Percentiles rank a stretch among this genome's conserved stretches.
Conservation (phyloP, 164 flowering plant species). For the Buxus sempervirens region DNA sequence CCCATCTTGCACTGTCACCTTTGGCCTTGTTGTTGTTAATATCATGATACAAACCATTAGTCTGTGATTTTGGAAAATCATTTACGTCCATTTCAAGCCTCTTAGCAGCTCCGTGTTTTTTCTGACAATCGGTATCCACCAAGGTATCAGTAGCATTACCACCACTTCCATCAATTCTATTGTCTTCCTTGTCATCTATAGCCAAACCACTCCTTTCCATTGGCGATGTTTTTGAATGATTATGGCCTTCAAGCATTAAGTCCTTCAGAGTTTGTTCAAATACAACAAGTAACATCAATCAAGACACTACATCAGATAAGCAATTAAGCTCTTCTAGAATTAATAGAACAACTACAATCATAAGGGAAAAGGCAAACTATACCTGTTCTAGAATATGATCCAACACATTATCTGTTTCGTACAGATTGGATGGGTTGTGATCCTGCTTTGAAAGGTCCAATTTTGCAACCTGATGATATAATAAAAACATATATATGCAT, state of each 20-base stretch:
- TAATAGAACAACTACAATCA: no score
- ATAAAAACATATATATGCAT: no score
- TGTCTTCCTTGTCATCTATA: neutral
- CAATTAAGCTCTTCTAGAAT: no score
- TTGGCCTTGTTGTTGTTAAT: neutral
- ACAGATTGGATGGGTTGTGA: neutral
- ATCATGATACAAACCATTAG: neutral
- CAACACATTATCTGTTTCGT: neutral
- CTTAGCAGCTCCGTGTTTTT: neutral
- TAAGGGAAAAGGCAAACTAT: neutral
- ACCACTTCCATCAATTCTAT: neutral
- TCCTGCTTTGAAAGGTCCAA: neutral
- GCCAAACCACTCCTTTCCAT: neutral
- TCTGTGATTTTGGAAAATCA: neutral
- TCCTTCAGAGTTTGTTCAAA: neutral
- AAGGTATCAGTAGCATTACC: neutral
- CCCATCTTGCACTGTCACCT: neutral
- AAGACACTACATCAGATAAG: neutral
- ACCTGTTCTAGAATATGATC: neutral
- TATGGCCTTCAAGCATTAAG: neutral
- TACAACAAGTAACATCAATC: neutral
- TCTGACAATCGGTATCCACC: neutral
- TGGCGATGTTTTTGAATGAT: neutral
- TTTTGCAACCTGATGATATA: neutral
- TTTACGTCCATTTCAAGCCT: neutral